Percentiles rank a stretch among this genome's conserved stretches.
These are phyloP conservation scores for Erigeron philadelphicus DNA, from an alignment of 140 eudicot genomes.

Conservation along the genomic window DNA sequence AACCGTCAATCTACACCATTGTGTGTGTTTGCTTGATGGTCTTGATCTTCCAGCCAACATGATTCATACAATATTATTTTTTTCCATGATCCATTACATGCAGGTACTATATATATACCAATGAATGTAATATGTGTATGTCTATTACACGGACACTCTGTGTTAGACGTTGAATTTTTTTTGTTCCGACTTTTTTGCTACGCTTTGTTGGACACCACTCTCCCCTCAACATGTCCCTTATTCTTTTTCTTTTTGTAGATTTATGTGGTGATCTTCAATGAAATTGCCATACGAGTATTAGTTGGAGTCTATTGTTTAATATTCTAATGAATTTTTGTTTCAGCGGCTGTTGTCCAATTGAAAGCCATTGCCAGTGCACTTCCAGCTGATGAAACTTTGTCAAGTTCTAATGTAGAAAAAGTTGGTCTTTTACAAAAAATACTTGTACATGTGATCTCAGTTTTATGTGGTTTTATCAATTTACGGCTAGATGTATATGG, in stretches of 20 bases:
- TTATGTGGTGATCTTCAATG: slow-evolving; percentile 14
- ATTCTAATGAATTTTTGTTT: slow-evolving; percentile 21
- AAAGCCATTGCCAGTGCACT: slow-evolving; percentile 75
- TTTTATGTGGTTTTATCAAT: slow-evolving; percentile 61
- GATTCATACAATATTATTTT: too few relatives aligned
- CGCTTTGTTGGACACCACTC: neutral
- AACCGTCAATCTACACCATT: too few relatives aligned
- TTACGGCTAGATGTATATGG: slow-evolving; percentile 44
- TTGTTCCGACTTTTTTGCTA: neutral
- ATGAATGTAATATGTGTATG: too few relatives aligned
- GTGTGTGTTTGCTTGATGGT: too few relatives aligned
- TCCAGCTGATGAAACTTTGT: slow-evolving; percentile 61
- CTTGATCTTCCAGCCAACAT: too few relatives aligned
- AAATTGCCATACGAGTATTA: slow-evolving; percentile 5
- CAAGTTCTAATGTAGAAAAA: slow-evolving; percentile 49
- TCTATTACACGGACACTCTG: too few relatives aligned
- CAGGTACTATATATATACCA: too few relatives aligned
- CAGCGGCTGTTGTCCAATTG: slow-evolving; percentile 94
- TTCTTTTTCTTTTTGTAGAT: slow-evolving; percentile 14
- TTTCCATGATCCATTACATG: too few relatives aligned
- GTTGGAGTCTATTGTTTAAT: slow-evolving; percentile 17
- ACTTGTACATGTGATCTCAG: slow-evolving; percentile 68
- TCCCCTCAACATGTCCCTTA: slow-evolving; percentile 5
- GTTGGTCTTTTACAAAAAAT: slow-evolving; percentile 53
- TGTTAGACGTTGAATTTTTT: too few relatives aligned